These are phyloP conservation scores for Hyaloscypha variabilis DNA, from an alignment of 495 filamentous ascomycete species.

Conservation along the genomic window DNA sequence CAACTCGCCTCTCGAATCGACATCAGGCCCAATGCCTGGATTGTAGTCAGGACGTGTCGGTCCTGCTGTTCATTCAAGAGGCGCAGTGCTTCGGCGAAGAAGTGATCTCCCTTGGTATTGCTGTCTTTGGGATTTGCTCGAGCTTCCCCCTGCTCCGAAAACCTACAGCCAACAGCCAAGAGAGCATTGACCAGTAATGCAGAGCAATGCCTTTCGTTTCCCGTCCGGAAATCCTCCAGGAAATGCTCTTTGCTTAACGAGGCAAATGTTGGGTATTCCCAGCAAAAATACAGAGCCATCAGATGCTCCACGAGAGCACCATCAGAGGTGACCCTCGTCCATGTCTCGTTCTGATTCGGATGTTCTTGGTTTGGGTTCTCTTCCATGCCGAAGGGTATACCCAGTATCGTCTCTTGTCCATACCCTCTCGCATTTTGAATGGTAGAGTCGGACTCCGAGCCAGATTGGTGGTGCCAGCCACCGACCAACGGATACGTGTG, in stretches of 20 bases:
- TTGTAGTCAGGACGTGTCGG: slow-evolving; percentile 68
- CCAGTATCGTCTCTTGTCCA: slow-evolving; percentile 25
- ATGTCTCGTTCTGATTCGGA: slow-evolving; percentile 33
- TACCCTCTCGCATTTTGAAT: slow-evolving; percentile 5
- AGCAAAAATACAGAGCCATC: slow-evolving; percentile 74
- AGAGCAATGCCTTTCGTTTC: slow-evolving; percentile 65
- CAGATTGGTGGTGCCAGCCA: slow-evolving; percentile 20
- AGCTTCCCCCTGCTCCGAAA: slow-evolving; percentile 66
- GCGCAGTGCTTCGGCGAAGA: slow-evolving; percentile 67
- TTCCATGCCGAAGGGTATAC: slow-evolving; percentile 13
- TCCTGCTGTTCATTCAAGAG: slow-evolving; percentile 60
- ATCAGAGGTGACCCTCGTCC: slow-evolving; percentile 66
- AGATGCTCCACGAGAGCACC: slow-evolving; percentile 60
- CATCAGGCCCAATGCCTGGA: slow-evolving; percentile 81
- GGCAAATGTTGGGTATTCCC: slow-evolving; percentile 77
- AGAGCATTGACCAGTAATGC: slow-evolving; percentile 76
- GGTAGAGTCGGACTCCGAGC: background rate
- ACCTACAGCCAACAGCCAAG: slow-evolving; percentile 71
- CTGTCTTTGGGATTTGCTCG: slow-evolving; percentile 67
- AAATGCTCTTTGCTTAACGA: slow-evolving; percentile 76
- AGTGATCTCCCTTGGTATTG: slow-evolving; percentile 71
- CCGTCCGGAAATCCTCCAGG: slow-evolving; percentile 60
- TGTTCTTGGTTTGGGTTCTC: background rate
- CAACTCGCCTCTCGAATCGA: slow-evolving; percentile 65
- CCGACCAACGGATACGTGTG: slow-evolving; percentile 15